These are phyloP conservation scores for Circinella minor DNA, from an alignment of 371 early-diverging fungal genomes.

Conservation along the genomic window DNA sequence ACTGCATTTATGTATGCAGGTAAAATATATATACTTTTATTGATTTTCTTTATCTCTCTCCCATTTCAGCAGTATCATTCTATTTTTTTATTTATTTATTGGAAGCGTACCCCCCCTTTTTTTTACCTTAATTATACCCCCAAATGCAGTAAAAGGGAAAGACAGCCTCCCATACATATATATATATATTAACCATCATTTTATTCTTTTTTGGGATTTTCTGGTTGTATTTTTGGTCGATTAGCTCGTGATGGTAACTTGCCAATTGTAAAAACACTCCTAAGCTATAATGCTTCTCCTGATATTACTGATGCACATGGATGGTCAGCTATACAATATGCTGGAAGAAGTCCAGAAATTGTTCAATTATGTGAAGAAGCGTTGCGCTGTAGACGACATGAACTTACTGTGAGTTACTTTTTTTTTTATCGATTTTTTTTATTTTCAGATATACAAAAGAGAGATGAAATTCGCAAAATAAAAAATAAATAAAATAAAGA, in stretches of 20 bases:
- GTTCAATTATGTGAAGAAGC: slow-evolving; percentile 64
- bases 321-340: slow-evolving; percentile 76
- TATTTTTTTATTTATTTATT: too few species aligned
- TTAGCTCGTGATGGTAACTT: slow-evolving; percentile 73
- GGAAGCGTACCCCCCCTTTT: too few species aligned
- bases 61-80: too few species aligned
- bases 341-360: slow-evolving; percentile 64
- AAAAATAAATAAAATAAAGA: not conserved
- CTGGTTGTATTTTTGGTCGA: not conserved
- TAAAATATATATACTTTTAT: slow-evolving; percentile 26
- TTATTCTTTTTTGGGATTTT: not conserved
- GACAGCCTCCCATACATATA: not conserved
- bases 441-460: not conserved
- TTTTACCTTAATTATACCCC: too few species aligned
- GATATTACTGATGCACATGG: slow-evolving; percentile 70
- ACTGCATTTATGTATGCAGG: slow-evolving; percentile 85
- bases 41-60: slow-evolving; percentile 5
- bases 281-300: slow-evolving; percentile 63
- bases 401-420: slow-evolving; percentile 44
- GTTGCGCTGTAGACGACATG: slow-evolving; percentile 54
- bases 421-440: too few species aligned
- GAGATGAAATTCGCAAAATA: not conserved
- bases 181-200: too few species aligned
- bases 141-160: too few species aligned
- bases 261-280: slow-evolving; percentile 60